Conservation (phyloP, 164 flowering plant genomes). For the Nymphaea colorata region DNA sequence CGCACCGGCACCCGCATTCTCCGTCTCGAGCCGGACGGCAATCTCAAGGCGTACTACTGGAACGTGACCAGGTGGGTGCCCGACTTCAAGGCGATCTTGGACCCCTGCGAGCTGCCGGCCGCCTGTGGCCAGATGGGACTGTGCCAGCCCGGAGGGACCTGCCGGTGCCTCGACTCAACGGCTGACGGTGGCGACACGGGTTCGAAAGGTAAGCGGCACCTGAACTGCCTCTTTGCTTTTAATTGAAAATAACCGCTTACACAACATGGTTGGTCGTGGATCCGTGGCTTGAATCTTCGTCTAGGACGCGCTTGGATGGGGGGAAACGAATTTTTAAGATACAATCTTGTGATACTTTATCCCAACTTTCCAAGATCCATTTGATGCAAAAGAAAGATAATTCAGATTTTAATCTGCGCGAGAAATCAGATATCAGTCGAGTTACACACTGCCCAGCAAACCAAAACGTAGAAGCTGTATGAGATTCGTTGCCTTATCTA, state of each 20-base stretch:
- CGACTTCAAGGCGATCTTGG: slow-evolving; percentile 46
- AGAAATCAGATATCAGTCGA: too few relatives aligned
- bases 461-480: too few relatives aligned
- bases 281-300: background rate
- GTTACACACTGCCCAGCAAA: too few relatives aligned
- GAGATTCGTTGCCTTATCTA: too few relatives aligned
- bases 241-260: too few relatives aligned
- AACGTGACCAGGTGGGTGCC: slow-evolving; percentile 45
- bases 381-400: too few relatives aligned
- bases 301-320: background rate
- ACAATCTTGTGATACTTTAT: too few relatives aligned
- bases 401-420: too few relatives aligned
- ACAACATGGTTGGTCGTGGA: too few relatives aligned
- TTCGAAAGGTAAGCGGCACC: background rate
- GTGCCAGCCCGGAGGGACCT: slow-evolving; percentile 50
- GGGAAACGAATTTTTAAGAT: too few relatives aligned
- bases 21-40: slow-evolving; percentile 73
- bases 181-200: background rate
- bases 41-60: slow-evolving; percentile 72
- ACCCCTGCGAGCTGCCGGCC: slow-evolving; percentile 58
- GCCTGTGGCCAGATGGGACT: slow-evolving; percentile 74
- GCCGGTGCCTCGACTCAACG: slow-evolving; percentile 36
- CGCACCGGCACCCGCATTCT: slow-evolving; percentile 31
- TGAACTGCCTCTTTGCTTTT: too few relatives aligned
- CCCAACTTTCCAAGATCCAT: too few relatives aligned